phyloP scores from a whole-genome alignment of 345 rosid genomes.

The Sisymbrium altissimum region DNA sequence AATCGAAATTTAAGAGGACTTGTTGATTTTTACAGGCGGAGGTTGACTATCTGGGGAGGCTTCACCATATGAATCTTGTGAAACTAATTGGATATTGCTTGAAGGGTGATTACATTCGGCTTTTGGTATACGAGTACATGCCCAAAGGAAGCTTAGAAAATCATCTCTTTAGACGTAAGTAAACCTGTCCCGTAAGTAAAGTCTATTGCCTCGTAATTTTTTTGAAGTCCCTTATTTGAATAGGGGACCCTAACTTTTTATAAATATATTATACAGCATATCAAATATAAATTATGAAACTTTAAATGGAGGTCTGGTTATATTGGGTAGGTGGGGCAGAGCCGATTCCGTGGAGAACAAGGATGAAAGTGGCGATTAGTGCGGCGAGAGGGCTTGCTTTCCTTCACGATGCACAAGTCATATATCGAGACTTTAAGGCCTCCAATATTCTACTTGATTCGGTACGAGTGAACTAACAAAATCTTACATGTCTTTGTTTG shows the following conservation, averaged over 20 bases:
- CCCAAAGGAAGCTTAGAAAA: constrained; percentile 88
- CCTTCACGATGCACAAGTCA: constrained; percentile 90
- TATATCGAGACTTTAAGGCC: constrained; percentile 88
- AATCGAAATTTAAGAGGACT: neutral
- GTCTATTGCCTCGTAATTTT: neutral
- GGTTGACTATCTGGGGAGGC: constrained; percentile 79
- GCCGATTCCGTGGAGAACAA: constrained; percentile 78
- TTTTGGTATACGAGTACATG: constrained; percentile 87
- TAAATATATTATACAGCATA: no score
- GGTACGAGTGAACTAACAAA: constrained; percentile 40
- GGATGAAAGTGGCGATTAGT: constrained; percentile 80
- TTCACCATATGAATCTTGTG: constrained; percentile 84
- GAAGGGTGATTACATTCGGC: constrained; percentile 68
- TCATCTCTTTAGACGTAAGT: constrained; percentile 36
- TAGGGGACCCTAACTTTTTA: no score
- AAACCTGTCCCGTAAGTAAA: neutral
- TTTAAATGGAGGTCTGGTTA: neutral
- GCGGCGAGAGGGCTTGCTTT: constrained; percentile 92
- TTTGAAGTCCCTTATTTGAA: neutral
- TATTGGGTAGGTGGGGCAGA: constrained; percentile 63
- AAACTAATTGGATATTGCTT: constrained; percentile 81
- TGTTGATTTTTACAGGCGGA: constrained; percentile 54
- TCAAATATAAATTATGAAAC: no score
- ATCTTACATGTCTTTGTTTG: no score
- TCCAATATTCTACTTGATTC: constrained; percentile 81